These are phyloP conservation scores for Arthrobotrys megalospora DNA, from an alignment of 2,329 filamentous ascomycete genomes.

Conservation along the genomic window DNA sequence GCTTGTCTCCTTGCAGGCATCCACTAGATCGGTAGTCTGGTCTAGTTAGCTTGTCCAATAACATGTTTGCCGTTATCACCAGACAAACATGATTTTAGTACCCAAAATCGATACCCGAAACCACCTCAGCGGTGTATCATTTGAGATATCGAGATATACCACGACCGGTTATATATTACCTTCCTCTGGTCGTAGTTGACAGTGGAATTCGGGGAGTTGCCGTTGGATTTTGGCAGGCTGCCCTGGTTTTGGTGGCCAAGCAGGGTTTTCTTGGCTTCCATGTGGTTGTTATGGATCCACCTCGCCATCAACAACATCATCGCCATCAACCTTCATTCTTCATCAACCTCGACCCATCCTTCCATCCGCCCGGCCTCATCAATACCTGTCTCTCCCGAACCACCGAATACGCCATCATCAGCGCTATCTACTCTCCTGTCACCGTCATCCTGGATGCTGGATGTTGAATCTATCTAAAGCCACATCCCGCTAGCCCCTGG, in stretches of 20 bases:
- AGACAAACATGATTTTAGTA: not conserved
- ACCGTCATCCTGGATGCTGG: not conserved
- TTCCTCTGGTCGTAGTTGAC: not conserved
- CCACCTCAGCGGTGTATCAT: not conserved
- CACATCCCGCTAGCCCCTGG: constrained; percentile 5
- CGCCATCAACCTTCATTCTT: constrained; percentile 12
- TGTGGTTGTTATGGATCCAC: constrained; percentile 48
- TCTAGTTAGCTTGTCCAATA: constrained; percentile 2
- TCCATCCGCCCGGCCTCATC: not conserved
- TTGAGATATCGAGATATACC: too few relatives aligned
- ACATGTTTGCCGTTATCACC: not conserved
- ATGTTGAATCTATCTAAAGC: not conserved
- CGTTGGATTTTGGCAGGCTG: constrained; percentile 14
- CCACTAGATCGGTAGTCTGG: not conserved
- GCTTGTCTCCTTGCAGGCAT: constrained; percentile 12
- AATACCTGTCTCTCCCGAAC: not conserved
- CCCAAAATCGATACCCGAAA: not conserved
- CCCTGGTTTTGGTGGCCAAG: constrained; percentile 10
- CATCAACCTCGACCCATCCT: not conserved
- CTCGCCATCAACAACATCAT: constrained; percentile 40
- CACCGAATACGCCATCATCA: not conserved
- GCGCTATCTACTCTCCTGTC: not conserved
- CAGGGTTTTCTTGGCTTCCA: constrained; percentile 36
- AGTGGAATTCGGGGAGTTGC: not conserved
- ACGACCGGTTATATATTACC: too few relatives aligned